Base-by-base conservation (phyloP, 805 yeast species). In the Zygosaccharomyces bailii region DNA sequence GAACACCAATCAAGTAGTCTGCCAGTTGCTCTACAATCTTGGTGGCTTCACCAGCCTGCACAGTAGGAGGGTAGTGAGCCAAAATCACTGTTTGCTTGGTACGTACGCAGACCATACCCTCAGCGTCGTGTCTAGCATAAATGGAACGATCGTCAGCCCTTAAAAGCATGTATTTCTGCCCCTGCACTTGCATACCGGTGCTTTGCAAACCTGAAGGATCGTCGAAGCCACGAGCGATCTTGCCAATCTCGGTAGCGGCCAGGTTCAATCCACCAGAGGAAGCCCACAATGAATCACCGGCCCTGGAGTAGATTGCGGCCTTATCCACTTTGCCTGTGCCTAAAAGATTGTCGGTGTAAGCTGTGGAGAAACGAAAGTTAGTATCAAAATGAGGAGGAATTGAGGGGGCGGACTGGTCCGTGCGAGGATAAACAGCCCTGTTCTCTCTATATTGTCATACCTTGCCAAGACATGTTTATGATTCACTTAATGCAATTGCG, bases 251-350 rank as follows among this genome's bases (percentile, higher is more conserved):
- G 34, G 75, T 71, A 8, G 81, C 78, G 35, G 77, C 75, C 55
- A 90, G 76, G 27, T 71, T 63, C 48, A 87, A 78, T 32, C 79
- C 78, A 49, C 84, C 76, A 13, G 93, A 75, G 55, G 82, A 79
- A 17, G 98, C 98, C 99, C 99, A 93, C 42, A 81, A 77, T 16
- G 96, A 78, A 66, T 90, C 96, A 36, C 99, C 99, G 10, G 95
- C 96, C 55, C 86, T 84, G 7, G 97, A 90, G 69, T 86, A 90
- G 55, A 93, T 80, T 33, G 95, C 93, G 25, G 98, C 96, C 66
- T 81, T 81, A 71, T 91, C 97, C 54, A 93, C 75, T 67, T 86
- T 87, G 51, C 88, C 87, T 41, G 97, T 85, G 45, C 83, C 86
- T 54, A 85, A 71, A 56, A 93, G 80, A 71, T 89, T 91, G 66